Base-by-base conservation (phyloP, 2,329 filamentous ascomycete genomes). In the Fusarium lateritium region DNA sequence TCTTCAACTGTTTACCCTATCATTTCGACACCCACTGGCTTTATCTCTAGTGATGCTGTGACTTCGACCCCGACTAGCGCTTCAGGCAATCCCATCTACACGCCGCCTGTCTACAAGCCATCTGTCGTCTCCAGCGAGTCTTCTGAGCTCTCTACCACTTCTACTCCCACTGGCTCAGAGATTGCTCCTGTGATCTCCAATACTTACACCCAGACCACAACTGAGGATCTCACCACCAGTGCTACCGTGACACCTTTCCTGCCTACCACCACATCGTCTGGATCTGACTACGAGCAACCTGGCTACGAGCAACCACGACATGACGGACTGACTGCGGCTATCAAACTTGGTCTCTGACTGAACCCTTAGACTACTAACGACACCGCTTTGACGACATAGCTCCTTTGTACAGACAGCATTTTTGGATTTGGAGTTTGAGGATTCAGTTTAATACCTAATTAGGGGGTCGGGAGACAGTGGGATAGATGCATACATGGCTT, bases 401-500 rank as follows among this genome's bases (percentile, higher is more conserved):
- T 52, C 67, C 31, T 64, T 70, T 70, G 56, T 67, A 70, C 44
- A 52, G 67, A 47, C 46, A 47, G 53, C 46, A 65, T 65, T 56
- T 56, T 67, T 36, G 21, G 21, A 44, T 58, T 57, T 34, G 67
- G 67, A 62, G 64, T 62, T 70, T 64, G 42, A 46, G 34, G 54
- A 50, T 70, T 56, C 28, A 49, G 24, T 36, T 64, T 57, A 65
- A 69, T 69, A 69, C 40, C 59, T 68, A 69, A 70, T 69, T 43
- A 26, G 28, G 55, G 62, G 5, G 22, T 47, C 6, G 24, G 44
- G 26, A 44, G 34, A 40, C 34, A 31, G 54, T 51, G 47, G 56
- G 40, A 73, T 59, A 54, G 28, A 52, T 47, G 55, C 21, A 59
- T 55, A 51, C 22, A 42, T 51, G 58, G 38, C 21, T 55, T 52